phyloP scores from a whole-genome alignment of 805 yeast species.

The Ogataea corticis region DNA sequence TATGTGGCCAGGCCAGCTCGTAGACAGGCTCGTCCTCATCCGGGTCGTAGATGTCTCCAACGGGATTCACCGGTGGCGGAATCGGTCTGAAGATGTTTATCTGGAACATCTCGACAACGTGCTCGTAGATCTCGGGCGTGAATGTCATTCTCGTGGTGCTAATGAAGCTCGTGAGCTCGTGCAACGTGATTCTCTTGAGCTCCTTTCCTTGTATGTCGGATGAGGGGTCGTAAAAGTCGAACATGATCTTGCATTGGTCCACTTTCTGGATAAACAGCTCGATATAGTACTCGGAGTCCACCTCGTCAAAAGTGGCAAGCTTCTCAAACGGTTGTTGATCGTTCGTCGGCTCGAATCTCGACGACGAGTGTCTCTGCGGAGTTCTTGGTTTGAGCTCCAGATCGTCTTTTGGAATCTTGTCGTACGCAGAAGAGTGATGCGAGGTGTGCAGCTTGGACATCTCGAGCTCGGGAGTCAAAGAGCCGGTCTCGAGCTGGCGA shows the following conservation, averaged over 20 bases:
- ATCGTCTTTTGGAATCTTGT: constrained; percentile 55
- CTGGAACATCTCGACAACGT: constrained; percentile 87
- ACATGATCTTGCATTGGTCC: constrained; percentile 92
- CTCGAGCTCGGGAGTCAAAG: constrained; percentile 26
- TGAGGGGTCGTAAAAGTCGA: constrained; percentile 92
- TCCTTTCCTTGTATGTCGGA: constrained; percentile 92
- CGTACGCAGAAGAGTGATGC: constrained; percentile 31
- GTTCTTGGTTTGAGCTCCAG: constrained; percentile 69
- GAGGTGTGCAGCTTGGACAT: constrained; percentile 32
- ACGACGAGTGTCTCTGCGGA: constrained; percentile 90
- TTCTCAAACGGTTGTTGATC: constrained; percentile 64
- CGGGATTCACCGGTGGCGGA: constrained; percentile 97
- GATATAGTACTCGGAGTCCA: constrained; percentile 71
- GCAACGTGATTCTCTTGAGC: constrained; percentile 80
- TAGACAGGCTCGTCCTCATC: constrained; percentile 98
- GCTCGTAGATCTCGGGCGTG: constrained; percentile 87
- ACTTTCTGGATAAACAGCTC: constrained; percentile 82
- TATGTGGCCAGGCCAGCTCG: constrained; percentile 98
- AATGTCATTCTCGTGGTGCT: constrained; percentile 79
- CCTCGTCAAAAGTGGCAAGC: constrained; percentile 87
- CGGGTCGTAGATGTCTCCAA: constrained; percentile 95
- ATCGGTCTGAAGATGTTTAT: constrained; percentile 90
- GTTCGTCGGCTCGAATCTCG: constrained; percentile 81
- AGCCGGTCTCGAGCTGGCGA: constrained; percentile 10
- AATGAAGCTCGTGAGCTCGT: constrained; percentile 86